phyloP scores from a whole-genome alignment of 305 asterid genomes.

The Fraxinus greggii region DNA sequence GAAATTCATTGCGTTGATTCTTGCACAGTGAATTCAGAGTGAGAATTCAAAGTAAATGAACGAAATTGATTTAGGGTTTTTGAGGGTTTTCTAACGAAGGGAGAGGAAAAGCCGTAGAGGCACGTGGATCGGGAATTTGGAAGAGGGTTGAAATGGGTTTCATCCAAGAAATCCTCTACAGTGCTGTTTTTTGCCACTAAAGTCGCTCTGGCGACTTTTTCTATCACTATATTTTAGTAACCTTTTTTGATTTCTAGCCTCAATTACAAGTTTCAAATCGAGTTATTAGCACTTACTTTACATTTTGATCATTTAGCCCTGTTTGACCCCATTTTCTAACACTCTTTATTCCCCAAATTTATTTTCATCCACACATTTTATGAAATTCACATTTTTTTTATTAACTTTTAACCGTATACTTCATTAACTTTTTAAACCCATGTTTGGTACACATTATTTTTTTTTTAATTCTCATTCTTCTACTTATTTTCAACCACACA shows the following conservation, averaged over 20 bases:
- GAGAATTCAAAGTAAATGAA: not conserved
- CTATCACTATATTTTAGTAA: not conserved
- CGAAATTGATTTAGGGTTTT: not conserved
- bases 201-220: not conserved
- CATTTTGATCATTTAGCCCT: not conserved
- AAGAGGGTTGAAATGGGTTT: not conserved
- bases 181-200: not conserved
- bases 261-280: not conserved
- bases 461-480: too few relatives aligned
- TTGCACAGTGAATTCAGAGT: not conserved
- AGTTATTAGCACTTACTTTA: not conserved
- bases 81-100: not conserved
- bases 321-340: not conserved
- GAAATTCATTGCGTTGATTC: conserved; percentile 46
- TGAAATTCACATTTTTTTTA: too few relatives aligned
- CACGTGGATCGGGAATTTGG: not conserved
- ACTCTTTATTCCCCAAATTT: not conserved
- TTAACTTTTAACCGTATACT: too few relatives aligned
- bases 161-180: not conserved
- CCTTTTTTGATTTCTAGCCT: not conserved
- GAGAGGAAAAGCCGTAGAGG: not conserved
- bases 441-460: too few relatives aligned
- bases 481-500: too few relatives aligned
- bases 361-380: too few relatives aligned
- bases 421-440: too few relatives aligned